These are phyloP conservation scores for Ziziphus jujuba DNA, from an alignment of 306 rosid genomes.

Conservation along the genomic window DNA sequence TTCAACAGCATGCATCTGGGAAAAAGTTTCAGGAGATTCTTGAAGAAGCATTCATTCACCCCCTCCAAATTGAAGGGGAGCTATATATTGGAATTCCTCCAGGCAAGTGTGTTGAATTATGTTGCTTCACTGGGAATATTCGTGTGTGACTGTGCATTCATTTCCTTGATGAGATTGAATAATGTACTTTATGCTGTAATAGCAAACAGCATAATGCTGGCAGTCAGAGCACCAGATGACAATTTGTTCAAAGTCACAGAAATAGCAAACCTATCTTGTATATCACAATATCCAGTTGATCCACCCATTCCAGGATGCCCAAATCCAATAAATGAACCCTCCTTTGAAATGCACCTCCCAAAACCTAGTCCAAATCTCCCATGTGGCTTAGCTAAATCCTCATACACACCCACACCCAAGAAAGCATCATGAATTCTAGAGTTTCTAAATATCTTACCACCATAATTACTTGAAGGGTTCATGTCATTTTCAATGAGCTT, in stretches of 20 bases:
- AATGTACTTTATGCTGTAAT: too few relatives aligned
- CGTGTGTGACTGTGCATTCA: slow-evolving; percentile 80
- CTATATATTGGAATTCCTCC: slow-evolving; percentile 87
- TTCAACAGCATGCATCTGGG: slow-evolving; percentile 76
- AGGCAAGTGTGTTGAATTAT: slow-evolving; percentile 45
- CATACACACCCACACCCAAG: slow-evolving; percentile 61
- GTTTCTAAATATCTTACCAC: slow-evolving; percentile 42
- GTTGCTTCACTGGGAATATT: slow-evolving; percentile 6
- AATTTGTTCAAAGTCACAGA: slow-evolving; percentile 79
- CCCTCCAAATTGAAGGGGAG: slow-evolving; percentile 82
- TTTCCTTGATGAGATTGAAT: slow-evolving; percentile 19
- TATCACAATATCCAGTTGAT: slow-evolving; percentile 74
- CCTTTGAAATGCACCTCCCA: slow-evolving; percentile 47
- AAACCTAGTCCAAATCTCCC: slow-evolving; percentile 74
- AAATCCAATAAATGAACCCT: slow-evolving; percentile 62
- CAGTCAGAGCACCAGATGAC: too few relatives aligned
- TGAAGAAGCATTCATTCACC: slow-evolving; percentile 75
- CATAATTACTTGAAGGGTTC: slow-evolving; percentile 18
- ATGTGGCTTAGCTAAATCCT: slow-evolving; percentile 44
- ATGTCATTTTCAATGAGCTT: too few relatives aligned
- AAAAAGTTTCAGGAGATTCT: slow-evolving; percentile 82
- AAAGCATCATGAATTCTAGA: slow-evolving; percentile 70
- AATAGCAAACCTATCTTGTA: slow-evolving; percentile 62
- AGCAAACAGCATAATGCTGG: too few relatives aligned
- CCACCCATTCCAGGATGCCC: slow-evolving; percentile 97